These are phyloP conservation scores for Fusarium sp. DNA, from an alignment of 2,329 filamentous ascomycete genomes.

Conservation along the genomic window DNA sequence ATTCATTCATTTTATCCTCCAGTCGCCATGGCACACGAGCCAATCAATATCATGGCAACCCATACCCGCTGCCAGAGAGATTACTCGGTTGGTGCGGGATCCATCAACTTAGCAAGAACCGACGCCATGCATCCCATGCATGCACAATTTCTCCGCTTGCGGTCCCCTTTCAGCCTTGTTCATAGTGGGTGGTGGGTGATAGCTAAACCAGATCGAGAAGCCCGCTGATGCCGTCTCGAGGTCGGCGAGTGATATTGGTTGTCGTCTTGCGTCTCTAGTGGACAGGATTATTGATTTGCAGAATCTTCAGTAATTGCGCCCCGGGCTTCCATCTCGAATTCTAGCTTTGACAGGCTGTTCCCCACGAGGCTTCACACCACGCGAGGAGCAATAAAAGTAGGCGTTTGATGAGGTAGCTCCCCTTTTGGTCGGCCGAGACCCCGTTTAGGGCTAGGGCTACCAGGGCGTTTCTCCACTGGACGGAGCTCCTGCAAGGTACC, in stretches of 20 bases:
- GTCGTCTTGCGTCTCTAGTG: neutral
- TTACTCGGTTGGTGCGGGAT: neutral
- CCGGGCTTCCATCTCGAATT: slow-evolving; percentile 15
- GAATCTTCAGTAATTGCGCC: slow-evolving; percentile 17
- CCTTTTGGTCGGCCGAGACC: slow-evolving; percentile 33
- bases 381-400: slow-evolving; percentile 23
- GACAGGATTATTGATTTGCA: slow-evolving; percentile 22
- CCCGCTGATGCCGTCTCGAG: slow-evolving; percentile 2
- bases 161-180: slow-evolving; percentile 23
- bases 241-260: neutral
- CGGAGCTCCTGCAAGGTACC: slow-evolving; percentile 38
- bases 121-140: neutral
- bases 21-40: neutral
- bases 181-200: slow-evolving; percentile 2
- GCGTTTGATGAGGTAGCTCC: slow-evolving; percentile 42
- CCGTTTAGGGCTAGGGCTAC: slow-evolving; percentile 24
- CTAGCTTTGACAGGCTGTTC: slow-evolving; percentile 33
- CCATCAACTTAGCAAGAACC: neutral
- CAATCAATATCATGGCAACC: slow-evolving; percentile 17
- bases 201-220: slow-evolving; percentile 20
- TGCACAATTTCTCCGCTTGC: slow-evolving; percentile 17
- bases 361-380: slow-evolving; percentile 30
- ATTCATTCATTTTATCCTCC: slow-evolving; percentile 2
- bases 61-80: slow-evolving; percentile 17
- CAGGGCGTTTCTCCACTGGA: slow-evolving; percentile 20